These are phyloP conservation scores for Solanum paucissectum DNA, from an alignment of 257 asterid species.

Conservation along the genomic window DNA sequence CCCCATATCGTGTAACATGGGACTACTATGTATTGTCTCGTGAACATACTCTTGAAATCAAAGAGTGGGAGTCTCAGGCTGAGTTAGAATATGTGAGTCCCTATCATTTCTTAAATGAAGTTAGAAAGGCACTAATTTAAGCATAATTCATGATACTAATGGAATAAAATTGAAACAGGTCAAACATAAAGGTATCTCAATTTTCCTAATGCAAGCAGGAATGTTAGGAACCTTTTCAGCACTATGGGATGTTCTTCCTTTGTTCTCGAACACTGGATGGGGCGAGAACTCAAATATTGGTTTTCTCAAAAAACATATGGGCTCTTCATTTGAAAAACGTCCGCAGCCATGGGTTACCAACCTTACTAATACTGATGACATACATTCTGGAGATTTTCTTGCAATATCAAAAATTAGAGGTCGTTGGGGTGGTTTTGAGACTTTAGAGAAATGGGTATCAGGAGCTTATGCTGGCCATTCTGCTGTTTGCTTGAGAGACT, in stretches of 20 bases:
- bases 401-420: constrained; percentile 79
- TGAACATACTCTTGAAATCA: constrained; percentile 69
- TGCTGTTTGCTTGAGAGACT: constrained; percentile 78
- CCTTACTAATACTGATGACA: constrained; percentile 32
- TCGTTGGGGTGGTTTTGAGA: constrained; percentile 91
- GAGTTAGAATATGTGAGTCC: constrained; percentile 72
- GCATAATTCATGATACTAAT: background rate
- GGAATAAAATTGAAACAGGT: constrained; percentile 30
- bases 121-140: background rate
- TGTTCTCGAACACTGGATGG: constrained; percentile 67
- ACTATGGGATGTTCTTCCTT: constrained; percentile 79
- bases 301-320: constrained; percentile 81
- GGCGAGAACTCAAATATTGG: constrained; percentile 73
- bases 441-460: constrained; percentile 86
- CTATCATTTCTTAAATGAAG: background rate
- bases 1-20: constrained; percentile 90
- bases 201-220: constrained; percentile 84
- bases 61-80: constrained; percentile 71
- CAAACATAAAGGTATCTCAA: constrained; percentile 58
- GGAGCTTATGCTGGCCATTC: constrained; percentile 88
- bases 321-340: constrained; percentile 59
- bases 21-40: constrained; percentile 67
- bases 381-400: constrained; percentile 82
- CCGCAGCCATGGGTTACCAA: constrained; percentile 81
- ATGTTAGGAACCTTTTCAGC: constrained; percentile 71